Evolutionary conservation across 2,329 filamentous ascomycete species (phyloP).

Genomic region (Fusarium newnesense): DNA sequence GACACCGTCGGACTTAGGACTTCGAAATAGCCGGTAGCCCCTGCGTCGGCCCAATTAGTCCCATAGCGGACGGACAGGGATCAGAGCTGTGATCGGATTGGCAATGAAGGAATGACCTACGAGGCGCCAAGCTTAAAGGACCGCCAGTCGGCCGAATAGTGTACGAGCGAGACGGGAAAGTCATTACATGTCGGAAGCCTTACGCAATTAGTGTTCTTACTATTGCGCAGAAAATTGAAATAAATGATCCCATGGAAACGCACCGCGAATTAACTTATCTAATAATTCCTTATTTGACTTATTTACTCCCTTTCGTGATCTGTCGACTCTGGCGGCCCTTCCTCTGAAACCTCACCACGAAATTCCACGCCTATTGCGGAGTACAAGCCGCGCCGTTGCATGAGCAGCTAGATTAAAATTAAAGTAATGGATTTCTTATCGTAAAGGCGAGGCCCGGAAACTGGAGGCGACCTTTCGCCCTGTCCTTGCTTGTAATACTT

Average conservation of each 20-base stretch:
- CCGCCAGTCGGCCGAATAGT: not conserved
- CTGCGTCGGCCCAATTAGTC: not conserved
- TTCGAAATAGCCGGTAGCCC: not conserved
- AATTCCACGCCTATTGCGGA: too few species aligned
- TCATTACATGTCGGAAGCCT: too few species aligned
- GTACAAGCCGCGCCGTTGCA: too few species aligned
- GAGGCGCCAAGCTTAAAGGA: not conserved
- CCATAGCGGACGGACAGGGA: rapidly evolving
- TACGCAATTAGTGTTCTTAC: too few species aligned
- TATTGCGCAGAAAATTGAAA: too few species aligned
- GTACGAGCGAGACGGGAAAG: too few species aligned
- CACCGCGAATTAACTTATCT: too few species aligned
- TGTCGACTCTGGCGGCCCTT: too few species aligned
- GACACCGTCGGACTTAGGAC: not conserved
- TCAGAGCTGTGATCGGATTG: rapidly evolving
- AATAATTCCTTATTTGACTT: too few species aligned
- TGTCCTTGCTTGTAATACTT: not conserved
- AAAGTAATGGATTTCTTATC: not conserved
- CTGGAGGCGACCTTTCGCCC: not conserved
- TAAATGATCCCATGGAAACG: too few species aligned
- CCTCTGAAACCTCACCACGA: too few species aligned
- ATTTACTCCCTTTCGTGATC: too few species aligned
- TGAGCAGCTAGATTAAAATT: not conserved
- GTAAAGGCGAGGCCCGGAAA: not conserved
- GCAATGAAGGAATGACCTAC: not conserved